Evolutionary conservation across 129 eudicot genomes (phyloP), one percentile per base, ranked within the genome.

Genomic region (Rutidosis leptorrhynchoides): DNA sequence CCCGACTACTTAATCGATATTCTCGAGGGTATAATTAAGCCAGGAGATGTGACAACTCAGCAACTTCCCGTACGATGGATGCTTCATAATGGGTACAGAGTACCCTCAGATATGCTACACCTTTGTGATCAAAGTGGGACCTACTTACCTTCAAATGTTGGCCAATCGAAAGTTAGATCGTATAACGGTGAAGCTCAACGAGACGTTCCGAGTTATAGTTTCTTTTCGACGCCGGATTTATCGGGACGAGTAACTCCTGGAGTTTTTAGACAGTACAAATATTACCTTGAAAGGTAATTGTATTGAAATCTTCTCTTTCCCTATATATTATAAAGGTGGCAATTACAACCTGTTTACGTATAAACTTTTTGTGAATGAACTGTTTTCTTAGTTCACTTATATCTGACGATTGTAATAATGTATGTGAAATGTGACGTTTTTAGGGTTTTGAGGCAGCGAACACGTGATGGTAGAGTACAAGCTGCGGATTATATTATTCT

Each of bases 31-130:
- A 84, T 90, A 22, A 57, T 58, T 1, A 86, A 86, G 77, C 81
- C 86, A 4, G 73, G 68, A 3, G 80, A 78, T 1, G 56, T 90
- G 56, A 80, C 88, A 20, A 76, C 67, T 68, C 77, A 90, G 77
- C 95, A 90, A 64, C 83, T 90, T 8, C 97, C 97, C 11, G 87
- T 90, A 54, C 63, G 87, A 53, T 90, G 97, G 97, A 90, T 90
- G 97, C 90, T 90, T 43, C 88, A 85, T 67, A 90, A 90, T 35
- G 95, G 95, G 29, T 90, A 84, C 73, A 66, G 85, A 8, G 91
- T 90, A 19, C 97, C 97, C 29, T 83, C 87, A 14, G 95, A 90
- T 74, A 90, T 90, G 95, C 48, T 90, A 74, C 85, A 78, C 20
- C 68, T 22, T 3, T 82, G 90, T 62, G 95, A 87, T 73, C 79